Percentiles rank a stretch among this genome's conserved stretches.
phyloP scores from a whole-genome alignment of 106 monocot genomes.

The Triglochin maritima region DNA sequence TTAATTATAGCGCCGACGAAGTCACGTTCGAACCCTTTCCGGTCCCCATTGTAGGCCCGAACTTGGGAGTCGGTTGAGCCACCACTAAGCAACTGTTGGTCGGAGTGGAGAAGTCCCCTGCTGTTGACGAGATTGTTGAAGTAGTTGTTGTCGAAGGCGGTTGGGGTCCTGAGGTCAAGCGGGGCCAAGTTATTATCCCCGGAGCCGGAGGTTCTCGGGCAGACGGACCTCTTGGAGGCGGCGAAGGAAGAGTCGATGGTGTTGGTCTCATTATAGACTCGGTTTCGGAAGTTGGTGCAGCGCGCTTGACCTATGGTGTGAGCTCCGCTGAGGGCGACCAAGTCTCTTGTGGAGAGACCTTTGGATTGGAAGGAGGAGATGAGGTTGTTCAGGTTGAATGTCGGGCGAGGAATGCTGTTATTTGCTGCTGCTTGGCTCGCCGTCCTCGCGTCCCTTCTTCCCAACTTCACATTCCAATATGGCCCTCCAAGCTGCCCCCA shows the following conservation, averaged over 20 bases:
- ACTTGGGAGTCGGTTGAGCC: constrained; percentile 53
- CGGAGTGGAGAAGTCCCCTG: constrained; percentile 73
- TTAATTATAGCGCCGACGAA: constrained; percentile 65
- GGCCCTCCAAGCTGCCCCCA: constrained; percentile 58
- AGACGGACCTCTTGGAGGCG: constrained; percentile 13
- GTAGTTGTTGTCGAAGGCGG: constrained; percentile 53
- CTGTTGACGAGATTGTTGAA: constrained; percentile 48
- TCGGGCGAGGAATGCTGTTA: constrained; percentile 56
- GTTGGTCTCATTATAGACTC: constrained; percentile 73
- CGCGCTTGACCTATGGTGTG: constrained; percentile 72
- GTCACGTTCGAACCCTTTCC: constrained; percentile 32
- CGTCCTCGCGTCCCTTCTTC: constrained; percentile 56
- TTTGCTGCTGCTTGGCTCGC: constrained; percentile 51
- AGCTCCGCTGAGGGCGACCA: constrained; percentile 61
- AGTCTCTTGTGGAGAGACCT: constrained; percentile 61
- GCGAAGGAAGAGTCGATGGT: constrained; percentile 38
- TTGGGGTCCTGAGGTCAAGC: constrained; percentile 38
- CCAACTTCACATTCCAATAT: constrained; percentile 58
- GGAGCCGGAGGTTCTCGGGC: constrained; percentile 31
- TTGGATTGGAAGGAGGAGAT: constrained; percentile 55
- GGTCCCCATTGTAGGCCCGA: constrained; percentile 25
- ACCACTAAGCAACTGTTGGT: constrained; percentile 64
- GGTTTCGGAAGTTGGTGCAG: constrained; percentile 46
- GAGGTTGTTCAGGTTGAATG: constrained; percentile 37
- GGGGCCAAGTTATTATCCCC: constrained; percentile 57